Percentiles rank a stretch among this genome's conserved stretches.
Conservation (phyloP, 2,329 filamentous ascomycete species). For the Fonsecaea pugnacius region DNA sequence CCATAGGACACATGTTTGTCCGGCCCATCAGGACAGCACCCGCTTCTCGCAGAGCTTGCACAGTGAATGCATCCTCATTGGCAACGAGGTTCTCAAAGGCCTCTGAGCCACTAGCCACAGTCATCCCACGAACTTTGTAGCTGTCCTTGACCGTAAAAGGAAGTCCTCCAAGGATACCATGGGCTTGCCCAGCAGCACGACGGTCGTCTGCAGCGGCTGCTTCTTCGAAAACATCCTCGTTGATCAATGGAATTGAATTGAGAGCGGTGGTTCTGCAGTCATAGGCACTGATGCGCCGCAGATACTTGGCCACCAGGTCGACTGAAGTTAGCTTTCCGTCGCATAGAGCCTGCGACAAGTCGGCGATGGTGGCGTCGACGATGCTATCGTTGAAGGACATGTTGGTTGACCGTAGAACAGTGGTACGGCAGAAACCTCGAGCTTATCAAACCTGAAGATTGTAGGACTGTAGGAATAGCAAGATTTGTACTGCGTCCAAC, state of each 20-base stretch:
- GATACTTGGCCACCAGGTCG: constrained; percentile 52
- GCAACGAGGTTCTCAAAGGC: constrained; percentile 58
- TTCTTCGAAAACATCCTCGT: constrained; percentile 52
- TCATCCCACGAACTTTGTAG: constrained; percentile 60
- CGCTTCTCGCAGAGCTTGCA: constrained; percentile 52
- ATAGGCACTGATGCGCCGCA: constrained; percentile 54
- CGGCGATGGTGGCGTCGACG: constrained; percentile 55
- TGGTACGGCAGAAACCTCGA: neutral
- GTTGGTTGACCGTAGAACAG: neutral
- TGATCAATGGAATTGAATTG: constrained; percentile 57
- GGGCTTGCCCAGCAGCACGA: constrained; percentile 45
- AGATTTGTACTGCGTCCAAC: neutral
- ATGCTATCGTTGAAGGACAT: constrained; percentile 36
- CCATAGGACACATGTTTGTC: constrained; percentile 66
- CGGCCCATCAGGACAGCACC: constrained; percentile 59
- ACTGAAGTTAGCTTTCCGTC: constrained; percentile 50
- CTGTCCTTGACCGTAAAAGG: constrained; percentile 64
- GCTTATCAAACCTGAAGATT: neutral
- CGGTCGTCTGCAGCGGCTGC: constrained; percentile 54
- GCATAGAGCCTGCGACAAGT: constrained; percentile 51
- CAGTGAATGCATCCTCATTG: constrained; percentile 58
- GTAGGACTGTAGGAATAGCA: neutral
- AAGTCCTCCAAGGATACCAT: constrained; percentile 58
- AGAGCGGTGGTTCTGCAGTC: constrained; percentile 50
- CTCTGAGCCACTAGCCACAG: constrained; percentile 59